A percentile compares a stretch with the other conserved stretches of the same genome.
Conservation (phyloP, 2,329 filamentous ascomycete genomes). For the Neonectria sp. region DNA sequence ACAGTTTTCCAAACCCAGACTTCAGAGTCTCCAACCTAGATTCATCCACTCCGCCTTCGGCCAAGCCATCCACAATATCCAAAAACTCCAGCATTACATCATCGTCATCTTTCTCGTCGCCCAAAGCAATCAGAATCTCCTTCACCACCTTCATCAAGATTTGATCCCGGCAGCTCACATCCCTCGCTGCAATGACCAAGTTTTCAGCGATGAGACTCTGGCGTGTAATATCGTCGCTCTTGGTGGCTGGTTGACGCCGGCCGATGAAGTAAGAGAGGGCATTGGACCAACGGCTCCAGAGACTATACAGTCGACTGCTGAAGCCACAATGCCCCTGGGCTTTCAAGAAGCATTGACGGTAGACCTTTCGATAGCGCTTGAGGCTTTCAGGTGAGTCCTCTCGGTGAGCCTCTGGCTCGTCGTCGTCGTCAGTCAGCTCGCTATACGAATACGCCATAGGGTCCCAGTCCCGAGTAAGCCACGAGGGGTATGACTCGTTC, state of each 20-base stretch:
- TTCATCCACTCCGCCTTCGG: neutral
- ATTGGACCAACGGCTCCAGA: neutral
- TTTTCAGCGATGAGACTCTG: neutral
- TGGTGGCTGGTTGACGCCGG: neutral
- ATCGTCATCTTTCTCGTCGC: neutral
- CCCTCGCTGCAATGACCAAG: neutral
- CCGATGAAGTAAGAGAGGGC: neutral
- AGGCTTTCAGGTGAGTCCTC: conserved; percentile 31
- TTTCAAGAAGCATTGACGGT: neutral
- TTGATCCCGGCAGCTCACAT: neutral
- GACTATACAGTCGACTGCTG: neutral
- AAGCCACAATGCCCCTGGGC: neutral
- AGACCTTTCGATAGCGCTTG: conserved; percentile 13
- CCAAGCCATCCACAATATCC: neutral
- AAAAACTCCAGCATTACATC: neutral
- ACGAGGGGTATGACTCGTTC: conserved; percentile 35
- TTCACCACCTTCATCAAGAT: neutral
- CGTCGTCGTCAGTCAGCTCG: neutral
- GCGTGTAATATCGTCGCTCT: neutral
- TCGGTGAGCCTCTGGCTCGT: neutral
- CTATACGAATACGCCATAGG: conserved; percentile 32
- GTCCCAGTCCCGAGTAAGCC: conserved; percentile 41
- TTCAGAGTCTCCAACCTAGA: neutral
- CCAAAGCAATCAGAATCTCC: neutral
- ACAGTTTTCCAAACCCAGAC: neutral